phyloP scores from a whole-genome alignment of 2,329 filamentous ascomycete genomes.

The Paraconiothyrium sp. region DNA sequence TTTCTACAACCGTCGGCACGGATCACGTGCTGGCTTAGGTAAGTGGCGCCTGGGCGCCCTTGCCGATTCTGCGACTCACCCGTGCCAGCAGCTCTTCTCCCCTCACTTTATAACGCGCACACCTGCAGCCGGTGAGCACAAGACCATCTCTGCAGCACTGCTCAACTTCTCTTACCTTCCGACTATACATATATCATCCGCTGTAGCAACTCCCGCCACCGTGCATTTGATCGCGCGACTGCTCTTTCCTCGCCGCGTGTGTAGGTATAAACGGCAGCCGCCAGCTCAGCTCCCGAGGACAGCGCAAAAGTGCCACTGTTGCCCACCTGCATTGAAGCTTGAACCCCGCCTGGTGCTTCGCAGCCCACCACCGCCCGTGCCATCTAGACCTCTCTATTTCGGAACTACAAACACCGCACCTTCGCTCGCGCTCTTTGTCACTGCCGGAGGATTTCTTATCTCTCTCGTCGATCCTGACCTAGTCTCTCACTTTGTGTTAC shows the following conservation, averaged over 20 bases:
- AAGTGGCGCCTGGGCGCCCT: constrained; percentile 9
- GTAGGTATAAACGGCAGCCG: constrained; percentile 33
- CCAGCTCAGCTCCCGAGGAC: constrained; percentile 32
- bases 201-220: constrained; percentile 30
- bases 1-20: neutral
- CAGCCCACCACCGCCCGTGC: constrained; percentile 31
- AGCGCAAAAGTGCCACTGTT: constrained; percentile 29
- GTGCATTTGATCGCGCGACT: constrained; percentile 30
- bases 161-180: constrained; percentile 31
- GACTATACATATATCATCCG: constrained; percentile 14
- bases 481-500: neutral
- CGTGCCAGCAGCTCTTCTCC: constrained; percentile 6
- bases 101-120: constrained; percentile 11
- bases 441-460: constrained; percentile 19
- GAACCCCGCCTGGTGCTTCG: constrained; percentile 17
- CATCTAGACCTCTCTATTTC: constrained; percentile 38
- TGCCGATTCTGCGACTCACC: constrained; percentile 13
- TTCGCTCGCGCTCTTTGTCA: constrained; percentile 25
- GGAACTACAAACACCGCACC: constrained; percentile 35
- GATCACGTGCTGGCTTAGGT: constrained; percentile 9
- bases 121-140: constrained; percentile 31
- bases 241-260: constrained; percentile 32
- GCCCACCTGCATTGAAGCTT: constrained; percentile 25
- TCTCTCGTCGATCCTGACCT: constrained; percentile 31
- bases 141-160: constrained; percentile 31